phyloP scores from a whole-genome alignment of 129 eudicot species.

The Glebionis coronaria region DNA sequence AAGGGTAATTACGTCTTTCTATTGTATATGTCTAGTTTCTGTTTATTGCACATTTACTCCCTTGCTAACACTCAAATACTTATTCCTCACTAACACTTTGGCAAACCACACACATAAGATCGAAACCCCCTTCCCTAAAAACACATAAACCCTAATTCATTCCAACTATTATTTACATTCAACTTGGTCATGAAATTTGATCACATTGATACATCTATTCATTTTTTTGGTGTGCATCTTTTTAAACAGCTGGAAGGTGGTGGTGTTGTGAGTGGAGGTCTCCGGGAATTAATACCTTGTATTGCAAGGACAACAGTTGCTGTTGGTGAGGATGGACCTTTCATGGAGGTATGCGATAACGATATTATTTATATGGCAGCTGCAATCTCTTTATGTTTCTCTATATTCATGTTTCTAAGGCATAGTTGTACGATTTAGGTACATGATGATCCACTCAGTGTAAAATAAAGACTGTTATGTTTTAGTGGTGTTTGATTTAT shows the following conservation, averaged over 20 bases:
- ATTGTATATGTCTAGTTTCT: no score
- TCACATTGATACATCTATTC: background rate
- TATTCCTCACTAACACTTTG: no score
- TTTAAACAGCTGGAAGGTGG: conserved; percentile 87
- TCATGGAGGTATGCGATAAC: conserved; percentile 78
- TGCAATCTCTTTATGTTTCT: background rate
- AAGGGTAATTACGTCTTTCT: no score
- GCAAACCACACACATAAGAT: no score
- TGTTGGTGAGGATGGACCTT: conserved; percentile 93
- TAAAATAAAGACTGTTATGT: no score
- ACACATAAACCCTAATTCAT: no score
- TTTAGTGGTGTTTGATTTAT: no score
- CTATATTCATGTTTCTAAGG: conserved; percentile 13
- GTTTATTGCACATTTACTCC: no score
- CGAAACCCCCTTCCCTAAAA: no score
- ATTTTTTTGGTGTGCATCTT: background rate
- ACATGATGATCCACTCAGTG: conserved; percentile 86
- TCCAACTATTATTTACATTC: no score
- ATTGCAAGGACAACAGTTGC: conserved; percentile 98
- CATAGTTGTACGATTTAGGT: conserved; percentile 49
- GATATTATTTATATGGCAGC: conserved; percentile 7
- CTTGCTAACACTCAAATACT: no score
- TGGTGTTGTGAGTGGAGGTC: conserved; percentile 98
- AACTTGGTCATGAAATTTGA: no score
- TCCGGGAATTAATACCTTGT: conserved; percentile 88